Conservation (phyloP, 352 stramenopile genomes). For the Phytophthora ohioensis region DNA sequence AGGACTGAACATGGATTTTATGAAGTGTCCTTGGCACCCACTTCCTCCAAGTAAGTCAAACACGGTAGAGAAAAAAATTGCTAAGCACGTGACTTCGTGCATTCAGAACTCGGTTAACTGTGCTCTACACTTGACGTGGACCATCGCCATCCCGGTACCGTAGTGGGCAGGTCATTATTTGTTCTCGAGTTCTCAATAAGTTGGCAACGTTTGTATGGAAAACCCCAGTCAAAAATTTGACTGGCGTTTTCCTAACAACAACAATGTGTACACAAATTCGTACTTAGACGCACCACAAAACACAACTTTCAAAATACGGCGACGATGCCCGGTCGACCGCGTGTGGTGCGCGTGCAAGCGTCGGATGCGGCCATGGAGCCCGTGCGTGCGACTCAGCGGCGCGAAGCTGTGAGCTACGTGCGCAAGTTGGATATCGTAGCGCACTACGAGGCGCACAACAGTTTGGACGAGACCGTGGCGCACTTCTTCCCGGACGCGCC, state of each 20-base stretch:
- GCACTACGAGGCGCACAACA: conserved; percentile 25
- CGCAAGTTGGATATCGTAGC: conserved; percentile 33
- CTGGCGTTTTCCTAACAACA: too few species aligned
- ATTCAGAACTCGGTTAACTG: too few species aligned
- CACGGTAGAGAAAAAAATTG: neutral
- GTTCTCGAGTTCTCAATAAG: too few species aligned
- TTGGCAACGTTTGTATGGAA: too few species aligned
- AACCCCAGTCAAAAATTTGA: too few species aligned
- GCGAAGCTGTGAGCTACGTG: conserved; percentile 28
- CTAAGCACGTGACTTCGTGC: neutral
- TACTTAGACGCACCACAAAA: too few species aligned
- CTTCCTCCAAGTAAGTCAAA: conserved; percentile 25
- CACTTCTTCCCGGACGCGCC: conserved; percentile 27
- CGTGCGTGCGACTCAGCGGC: conserved; percentile 7
- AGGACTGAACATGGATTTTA: conserved; percentile 87
- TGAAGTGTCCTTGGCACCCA: conserved; percentile 52
- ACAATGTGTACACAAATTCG: too few species aligned
- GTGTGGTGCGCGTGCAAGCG: conserved; percentile 15
- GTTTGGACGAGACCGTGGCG: conserved; percentile 27
- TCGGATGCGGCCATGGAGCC: neutral
- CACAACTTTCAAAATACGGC: too few species aligned
- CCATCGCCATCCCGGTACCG: too few species aligned
- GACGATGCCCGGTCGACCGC: conserved; percentile 4
- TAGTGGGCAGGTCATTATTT: too few species aligned
- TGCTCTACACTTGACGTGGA: too few species aligned